These are phyloP conservation scores for Alternaria hordeiaustralica DNA, from an alignment of 2,329 filamentous ascomycete species.

Conservation along the genomic window DNA sequence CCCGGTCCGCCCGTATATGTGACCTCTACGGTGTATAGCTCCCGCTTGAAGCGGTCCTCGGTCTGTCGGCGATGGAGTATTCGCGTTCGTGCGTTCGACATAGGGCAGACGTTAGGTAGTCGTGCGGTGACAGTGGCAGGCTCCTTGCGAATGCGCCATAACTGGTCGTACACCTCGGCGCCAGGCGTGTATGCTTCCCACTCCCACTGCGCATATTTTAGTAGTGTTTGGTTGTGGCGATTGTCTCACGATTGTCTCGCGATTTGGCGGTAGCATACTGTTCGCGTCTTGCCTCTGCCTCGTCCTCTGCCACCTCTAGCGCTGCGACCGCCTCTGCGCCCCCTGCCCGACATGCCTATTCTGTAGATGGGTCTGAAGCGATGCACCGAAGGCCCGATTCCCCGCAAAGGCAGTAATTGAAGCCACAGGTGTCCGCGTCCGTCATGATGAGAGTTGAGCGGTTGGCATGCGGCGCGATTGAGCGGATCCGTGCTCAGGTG, in stretches of 20 bases:
- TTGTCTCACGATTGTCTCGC: not conserved
- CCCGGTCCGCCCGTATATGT: conserved; percentile 4
- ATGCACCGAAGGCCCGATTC: not conserved
- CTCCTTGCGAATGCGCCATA: conserved; percentile 38
- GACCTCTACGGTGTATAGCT: conserved; percentile 37
- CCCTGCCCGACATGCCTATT: conserved; percentile 33
- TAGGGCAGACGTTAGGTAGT: conserved; percentile 32
- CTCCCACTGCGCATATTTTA: conserved; percentile 30
- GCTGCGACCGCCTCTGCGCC: conserved; percentile 19
- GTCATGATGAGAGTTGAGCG: not conserved
- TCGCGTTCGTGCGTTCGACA: conserved; percentile 33
- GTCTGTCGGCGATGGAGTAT: conserved; percentile 41
- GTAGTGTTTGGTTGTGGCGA: not conserved
- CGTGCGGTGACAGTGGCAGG: conserved; percentile 35
- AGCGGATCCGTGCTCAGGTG: not conserved
- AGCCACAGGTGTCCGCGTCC: not conserved
- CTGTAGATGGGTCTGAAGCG: not conserved
- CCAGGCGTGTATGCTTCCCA: conserved; percentile 39
- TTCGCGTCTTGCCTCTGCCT: conserved; percentile 22
- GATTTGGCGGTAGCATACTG: conserved; percentile 14
- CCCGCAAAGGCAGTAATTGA: not conserved
- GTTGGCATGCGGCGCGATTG: not conserved
- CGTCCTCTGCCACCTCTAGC: conserved; percentile 11
- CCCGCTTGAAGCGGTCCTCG: conserved; percentile 27
- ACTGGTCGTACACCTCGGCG: conserved; percentile 36